Evolutionary conservation across 2,329 filamentous ascomycete genomes (phyloP), one percentile per base, ranked within the genome.

Genomic region (Aspergillus tanneri): DNA sequence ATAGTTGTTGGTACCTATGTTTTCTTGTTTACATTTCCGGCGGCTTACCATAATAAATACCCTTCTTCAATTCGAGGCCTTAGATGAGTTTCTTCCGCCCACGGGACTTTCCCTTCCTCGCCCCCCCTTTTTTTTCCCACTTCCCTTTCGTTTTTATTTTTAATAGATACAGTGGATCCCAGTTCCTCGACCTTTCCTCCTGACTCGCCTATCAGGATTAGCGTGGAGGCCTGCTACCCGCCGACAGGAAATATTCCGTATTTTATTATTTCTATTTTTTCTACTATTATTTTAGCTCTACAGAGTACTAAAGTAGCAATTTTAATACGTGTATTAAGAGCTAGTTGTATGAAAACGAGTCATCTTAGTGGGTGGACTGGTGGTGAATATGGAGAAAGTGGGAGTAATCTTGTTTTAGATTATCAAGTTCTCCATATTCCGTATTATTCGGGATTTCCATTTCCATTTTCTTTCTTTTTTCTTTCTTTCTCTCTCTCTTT

Each of bases 121-220:
- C 25, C 24, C 14, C 14, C 11, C 34, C 35, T 38, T 37, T 36
- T 24, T 43, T 50, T 36, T 38, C 39, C 6, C 22, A 5, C 22
- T 18, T 42, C 11, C 38, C 38, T 39, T 57, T 52, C 43, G 28
- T 37, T 53, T 47, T 48, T 36, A 43, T 43, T 45, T 48, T 44
- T 36, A 30, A 43, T 14, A 44, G 30, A 30, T 18, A 38, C 34
- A 30, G 57, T 56, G 55, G 53, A 51, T 43, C 54, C 52, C 51
- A 38, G 36, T 40, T 49, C 44, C 40, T 45, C 44, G 22, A 42
- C 39, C 48, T 43, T 54, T 42, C 30, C n/a, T 53, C 41, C 49
- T 56, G 37, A 45, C 47, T 50, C 34, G 47, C 22, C 34, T 37
- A 35, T 43, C 28, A 23, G 24, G 27, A 23, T 46, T 47, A 37